Evolutionary conservation across 1,284 basidiomycete genomes (phyloP).

Genomic region (Austroboletus niveus): DNA sequence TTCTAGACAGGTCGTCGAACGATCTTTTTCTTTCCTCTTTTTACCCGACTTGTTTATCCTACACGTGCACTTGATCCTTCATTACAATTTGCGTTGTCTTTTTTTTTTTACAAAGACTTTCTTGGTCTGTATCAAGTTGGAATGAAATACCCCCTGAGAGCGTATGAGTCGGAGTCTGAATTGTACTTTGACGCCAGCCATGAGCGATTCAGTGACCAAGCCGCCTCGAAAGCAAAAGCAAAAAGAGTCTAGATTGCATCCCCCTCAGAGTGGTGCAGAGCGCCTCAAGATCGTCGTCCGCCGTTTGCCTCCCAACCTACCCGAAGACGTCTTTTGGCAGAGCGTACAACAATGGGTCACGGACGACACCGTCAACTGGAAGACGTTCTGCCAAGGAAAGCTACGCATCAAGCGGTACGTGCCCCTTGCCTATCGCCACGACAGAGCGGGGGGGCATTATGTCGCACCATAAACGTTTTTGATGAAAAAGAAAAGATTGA

Average conservation of each 20-base stretch:
- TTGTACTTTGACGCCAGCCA: conserved; percentile 3
- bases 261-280: conserved; percentile 34
- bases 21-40: background rate
- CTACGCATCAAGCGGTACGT: conserved; percentile 64
- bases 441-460: background rate
- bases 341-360: conserved; percentile 84
- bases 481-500: conserved; percentile 44
- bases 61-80: conserved; percentile 6
- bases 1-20: conserved; percentile 19
- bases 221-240: conserved; percentile 16
- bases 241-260: conserved; percentile 16
- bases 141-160: background rate
- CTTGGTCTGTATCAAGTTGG: background rate
- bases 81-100: conserved; percentile 17
- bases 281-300: conserved; percentile 89
- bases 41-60: background rate
- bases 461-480: background rate
- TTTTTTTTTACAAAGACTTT: conserved; percentile 7
- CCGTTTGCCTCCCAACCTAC: conserved; percentile 87
- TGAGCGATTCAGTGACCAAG: conserved; percentile 21
- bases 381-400: conserved; percentile 67
- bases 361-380: conserved; percentile 71
- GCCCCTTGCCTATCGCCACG: background rate
- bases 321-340: conserved; percentile 92
- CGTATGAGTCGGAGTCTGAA: background rate